A percentile compares a stretch with the other conserved stretches of the same genome.
Evolutionary conservation across 2,329 filamentous ascomycete genomes (phyloP).

Genomic region (Fusarium beomiforme): DNA sequence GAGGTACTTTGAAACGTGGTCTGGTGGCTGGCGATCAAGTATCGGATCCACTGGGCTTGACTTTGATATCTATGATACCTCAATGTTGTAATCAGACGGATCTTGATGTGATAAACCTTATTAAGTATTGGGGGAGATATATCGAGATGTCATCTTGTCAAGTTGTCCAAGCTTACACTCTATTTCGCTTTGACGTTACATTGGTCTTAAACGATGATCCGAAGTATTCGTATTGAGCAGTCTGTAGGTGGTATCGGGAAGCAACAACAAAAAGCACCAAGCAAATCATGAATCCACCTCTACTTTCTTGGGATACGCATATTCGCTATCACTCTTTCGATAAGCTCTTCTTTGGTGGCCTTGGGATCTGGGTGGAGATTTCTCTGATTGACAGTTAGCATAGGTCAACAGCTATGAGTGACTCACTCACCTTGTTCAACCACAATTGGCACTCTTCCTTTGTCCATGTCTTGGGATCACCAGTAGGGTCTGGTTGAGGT

Average conservation of each 20-base stretch:
- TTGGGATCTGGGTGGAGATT: conserved; percentile 57
- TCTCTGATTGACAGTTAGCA: conserved; percentile 47
- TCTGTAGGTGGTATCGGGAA: conserved; percentile 11
- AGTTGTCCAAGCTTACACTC: background rate
- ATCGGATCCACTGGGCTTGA: conserved; percentile 30
- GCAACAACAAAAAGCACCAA: background rate
- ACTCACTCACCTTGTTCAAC: conserved; percentile 73
- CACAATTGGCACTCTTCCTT: conserved; percentile 81
- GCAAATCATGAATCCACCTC: background rate
- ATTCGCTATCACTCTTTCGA: conserved; percentile 59
- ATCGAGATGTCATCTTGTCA: background rate
- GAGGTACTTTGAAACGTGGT: conserved; percentile 30
- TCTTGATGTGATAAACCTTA: background rate
- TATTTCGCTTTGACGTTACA: background rate
- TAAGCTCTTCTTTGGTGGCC: conserved; percentile 57
- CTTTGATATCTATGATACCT: conserved; percentile 20
- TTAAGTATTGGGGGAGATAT: background rate
- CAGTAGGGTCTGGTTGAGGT: conserved; percentile 76
- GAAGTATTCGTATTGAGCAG: background rate
- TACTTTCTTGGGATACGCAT: conserved; percentile 54
- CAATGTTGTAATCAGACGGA: background rate
- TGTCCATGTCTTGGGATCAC: conserved; percentile 78
- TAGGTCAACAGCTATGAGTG: background rate
- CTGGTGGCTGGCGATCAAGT: conserved; percentile 14
- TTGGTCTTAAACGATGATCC: background rate